Conservation (phyloP, 1,139 yeast genomes). For the Casaregolazyma lundiana region DNA sequence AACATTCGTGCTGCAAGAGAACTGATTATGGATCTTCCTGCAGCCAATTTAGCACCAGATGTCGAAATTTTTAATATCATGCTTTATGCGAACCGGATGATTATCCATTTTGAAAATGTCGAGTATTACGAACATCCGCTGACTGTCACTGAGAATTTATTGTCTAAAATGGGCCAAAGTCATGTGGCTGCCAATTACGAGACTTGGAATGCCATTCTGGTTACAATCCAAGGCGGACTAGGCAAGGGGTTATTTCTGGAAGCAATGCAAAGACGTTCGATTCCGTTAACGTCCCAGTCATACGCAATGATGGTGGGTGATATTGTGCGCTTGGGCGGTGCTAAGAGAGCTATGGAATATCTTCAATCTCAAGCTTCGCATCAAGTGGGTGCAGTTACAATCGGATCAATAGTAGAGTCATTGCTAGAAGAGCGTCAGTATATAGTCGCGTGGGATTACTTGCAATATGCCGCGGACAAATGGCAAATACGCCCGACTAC, state of each 20-base stretch:
- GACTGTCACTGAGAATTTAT: slow-evolving; percentile 14
- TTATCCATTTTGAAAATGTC: slow-evolving; percentile 26
- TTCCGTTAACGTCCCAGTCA: slow-evolving; percentile 23
- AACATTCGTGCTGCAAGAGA: slow-evolving; percentile 43
- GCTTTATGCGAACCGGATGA: slow-evolving; percentile 29
- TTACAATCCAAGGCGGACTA: slow-evolving; percentile 20
- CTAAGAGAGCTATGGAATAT: slow-evolving; percentile 21
- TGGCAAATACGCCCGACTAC: slow-evolving; percentile 20
- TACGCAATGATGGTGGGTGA: slow-evolving; percentile 22
- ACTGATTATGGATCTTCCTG: slow-evolving; percentile 38
- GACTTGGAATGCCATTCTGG: slow-evolving; percentile 38
- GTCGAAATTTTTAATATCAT: slow-evolving; percentile 43
- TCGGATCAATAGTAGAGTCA: slow-evolving; percentile 10
- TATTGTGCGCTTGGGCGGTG: slow-evolving; percentile 21
- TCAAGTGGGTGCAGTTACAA: slow-evolving; percentile 7
- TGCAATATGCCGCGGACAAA: slow-evolving; percentile 15
- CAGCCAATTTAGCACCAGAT: slow-evolving; percentile 36
- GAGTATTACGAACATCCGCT: slow-evolving; percentile 33
- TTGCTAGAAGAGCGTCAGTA: slow-evolving; percentile 14
- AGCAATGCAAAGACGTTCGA: slow-evolving; percentile 22
- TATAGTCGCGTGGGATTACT: slow-evolving; percentile 20
- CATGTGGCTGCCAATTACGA: slow-evolving; percentile 33
- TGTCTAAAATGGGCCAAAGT: slow-evolving; percentile 33
- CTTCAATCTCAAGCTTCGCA: slow-evolving; percentile 15
- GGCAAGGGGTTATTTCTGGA: slow-evolving; percentile 19